Evolutionary conservation across 2,329 filamentous ascomycete genomes (phyloP).

Genomic region (Fusarium fracticaudum): DNA sequence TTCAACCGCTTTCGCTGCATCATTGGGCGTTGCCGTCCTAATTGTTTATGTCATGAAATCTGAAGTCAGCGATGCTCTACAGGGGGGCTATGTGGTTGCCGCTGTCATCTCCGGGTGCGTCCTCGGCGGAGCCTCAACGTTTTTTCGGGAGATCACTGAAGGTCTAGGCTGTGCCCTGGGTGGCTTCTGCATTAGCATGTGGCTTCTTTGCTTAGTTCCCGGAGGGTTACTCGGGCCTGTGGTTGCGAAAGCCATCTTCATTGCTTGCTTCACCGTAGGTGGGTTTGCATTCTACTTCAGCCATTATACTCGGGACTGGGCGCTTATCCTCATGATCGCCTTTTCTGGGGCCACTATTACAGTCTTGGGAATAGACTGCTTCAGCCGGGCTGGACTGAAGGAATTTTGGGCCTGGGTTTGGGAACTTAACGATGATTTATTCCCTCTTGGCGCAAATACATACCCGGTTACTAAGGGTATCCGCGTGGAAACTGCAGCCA

Average conservation of each 20-base stretch:
- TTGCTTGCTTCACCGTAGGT: slow-evolving; percentile 74
- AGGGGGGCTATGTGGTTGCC: slow-evolving; percentile 89
- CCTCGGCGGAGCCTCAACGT: slow-evolving; percentile 76
- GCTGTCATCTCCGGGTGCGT: slow-evolving; percentile 76
- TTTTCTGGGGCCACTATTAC: slow-evolving; percentile 84
- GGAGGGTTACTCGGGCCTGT: slow-evolving; percentile 76
- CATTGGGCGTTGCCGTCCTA: slow-evolving; percentile 80
- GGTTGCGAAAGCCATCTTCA: slow-evolving; percentile 76
- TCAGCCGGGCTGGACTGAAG: slow-evolving; percentile 87
- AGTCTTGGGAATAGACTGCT: slow-evolving; percentile 89
- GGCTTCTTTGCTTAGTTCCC: slow-evolving; percentile 80
- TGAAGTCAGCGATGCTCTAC: slow-evolving; percentile 77
- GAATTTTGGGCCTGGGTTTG: slow-evolving; percentile 97
- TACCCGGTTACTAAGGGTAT: slow-evolving; percentile 91
- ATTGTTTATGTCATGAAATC: slow-evolving; percentile 89
- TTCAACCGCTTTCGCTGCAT: slow-evolving; percentile 77
- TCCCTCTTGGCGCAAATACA: slow-evolving; percentile 78
- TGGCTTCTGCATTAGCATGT: slow-evolving; percentile 89
- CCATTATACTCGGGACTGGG: slow-evolving; percentile 80
- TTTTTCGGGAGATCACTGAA: slow-evolving; percentile 87
- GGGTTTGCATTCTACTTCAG: slow-evolving; percentile 82
- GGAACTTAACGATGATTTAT: slow-evolving; percentile 81
- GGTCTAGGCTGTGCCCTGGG: slow-evolving; percentile 85
- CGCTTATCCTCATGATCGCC: slow-evolving; percentile 78
- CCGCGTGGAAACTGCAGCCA: slow-evolving; percentile 82